Evolutionary conservation across 2,329 filamentous ascomycete genomes (phyloP).

Genomic region (Exophiala calicioides): DNA sequence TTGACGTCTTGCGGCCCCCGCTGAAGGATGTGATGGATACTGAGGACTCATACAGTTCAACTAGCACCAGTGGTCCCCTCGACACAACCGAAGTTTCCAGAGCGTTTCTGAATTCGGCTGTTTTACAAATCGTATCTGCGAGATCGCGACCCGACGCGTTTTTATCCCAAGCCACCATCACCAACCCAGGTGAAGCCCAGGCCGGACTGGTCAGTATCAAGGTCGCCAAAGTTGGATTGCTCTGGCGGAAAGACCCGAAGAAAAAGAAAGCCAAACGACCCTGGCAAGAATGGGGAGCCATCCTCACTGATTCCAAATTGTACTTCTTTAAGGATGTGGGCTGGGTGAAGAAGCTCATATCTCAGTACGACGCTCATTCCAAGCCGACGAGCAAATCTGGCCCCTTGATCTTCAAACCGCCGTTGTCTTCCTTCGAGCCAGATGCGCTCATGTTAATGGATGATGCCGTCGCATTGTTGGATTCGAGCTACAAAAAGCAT

Average conservation of each 20-base stretch:
- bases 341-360: conserved; percentile 89
- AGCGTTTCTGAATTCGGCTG: conserved; percentile 86
- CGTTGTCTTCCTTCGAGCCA: conserved; percentile 87
- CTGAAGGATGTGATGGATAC: conserved; percentile 89
- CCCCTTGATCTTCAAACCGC: conserved; percentile 86
- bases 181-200: conserved; percentile 81
- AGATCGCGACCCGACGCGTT: conserved; percentile 93
- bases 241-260: conserved; percentile 93
- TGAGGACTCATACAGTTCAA: conserved; percentile 88
- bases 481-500: conserved; percentile 84
- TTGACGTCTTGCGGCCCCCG: conserved; percentile 79
- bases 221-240: conserved; percentile 88
- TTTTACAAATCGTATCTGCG: conserved; percentile 92
- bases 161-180: conserved; percentile 80
- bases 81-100: conserved; percentile 81
- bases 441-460: conserved; percentile 93
- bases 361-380: conserved; percentile 80
- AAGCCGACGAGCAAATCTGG: conserved; percentile 73
- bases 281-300: conserved; percentile 98
- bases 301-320: conserved; percentile 92
- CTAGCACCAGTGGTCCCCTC: conserved; percentile 72
- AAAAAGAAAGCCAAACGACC: conserved; percentile 92
- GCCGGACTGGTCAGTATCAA: conserved; percentile 96
- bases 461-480: conserved; percentile 83
- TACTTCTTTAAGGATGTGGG: conserved; percentile 93